A percentile compares a stretch with the other conserved stretches of the same genome.
Evolutionary conservation across 1,284 basidiomycete genomes (phyloP).

Genomic region (Quambalaria eucalypti): DNA sequence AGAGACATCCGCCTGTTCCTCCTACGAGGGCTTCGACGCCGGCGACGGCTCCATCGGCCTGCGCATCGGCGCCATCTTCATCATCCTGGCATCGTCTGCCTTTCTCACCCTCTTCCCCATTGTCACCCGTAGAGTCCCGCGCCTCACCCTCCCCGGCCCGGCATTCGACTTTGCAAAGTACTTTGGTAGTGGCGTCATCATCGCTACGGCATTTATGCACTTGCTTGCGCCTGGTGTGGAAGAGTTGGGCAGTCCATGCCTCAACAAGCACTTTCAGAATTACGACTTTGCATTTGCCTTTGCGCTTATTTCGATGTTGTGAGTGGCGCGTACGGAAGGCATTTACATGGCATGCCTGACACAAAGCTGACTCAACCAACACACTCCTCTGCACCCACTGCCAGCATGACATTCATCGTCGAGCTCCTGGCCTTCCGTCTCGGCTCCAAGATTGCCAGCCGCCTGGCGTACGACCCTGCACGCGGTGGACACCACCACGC

Average conservation of each 20-base stretch:
- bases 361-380: neutral
- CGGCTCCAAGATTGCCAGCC: slow-evolving; percentile 20
- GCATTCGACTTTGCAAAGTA: slow-evolving; percentile 67
- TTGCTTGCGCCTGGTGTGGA: slow-evolving; percentile 34
- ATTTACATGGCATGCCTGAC: neutral
- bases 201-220: slow-evolving; percentile 63
- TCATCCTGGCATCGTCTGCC: slow-evolving; percentile 58
- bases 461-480: slow-evolving; percentile 42
- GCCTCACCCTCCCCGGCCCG: slow-evolving; percentile 37
- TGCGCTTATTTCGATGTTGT: slow-evolving; percentile 40
- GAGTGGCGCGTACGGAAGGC: too few relatives aligned
- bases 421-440: slow-evolving; percentile 42
- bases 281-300: slow-evolving; percentile 40
- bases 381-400: neutral
- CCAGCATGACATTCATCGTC: slow-evolving; percentile 27
- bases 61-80: slow-evolving; percentile 70
- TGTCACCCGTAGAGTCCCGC: slow-evolving; percentile 56
- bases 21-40: neutral
- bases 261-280: slow-evolving; percentile 26
- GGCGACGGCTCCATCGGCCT: slow-evolving; percentile 23
- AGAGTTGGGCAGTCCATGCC: slow-evolving; percentile 28
- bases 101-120: slow-evolving; percentile 74
- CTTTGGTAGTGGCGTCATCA: slow-evolving; percentile 66
- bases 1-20: neutral
- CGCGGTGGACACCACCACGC: slow-evolving; percentile 39